These are phyloP conservation scores for Spergularia marina DNA, from an alignment of 148 eudicot species.

Conservation along the genomic window DNA sequence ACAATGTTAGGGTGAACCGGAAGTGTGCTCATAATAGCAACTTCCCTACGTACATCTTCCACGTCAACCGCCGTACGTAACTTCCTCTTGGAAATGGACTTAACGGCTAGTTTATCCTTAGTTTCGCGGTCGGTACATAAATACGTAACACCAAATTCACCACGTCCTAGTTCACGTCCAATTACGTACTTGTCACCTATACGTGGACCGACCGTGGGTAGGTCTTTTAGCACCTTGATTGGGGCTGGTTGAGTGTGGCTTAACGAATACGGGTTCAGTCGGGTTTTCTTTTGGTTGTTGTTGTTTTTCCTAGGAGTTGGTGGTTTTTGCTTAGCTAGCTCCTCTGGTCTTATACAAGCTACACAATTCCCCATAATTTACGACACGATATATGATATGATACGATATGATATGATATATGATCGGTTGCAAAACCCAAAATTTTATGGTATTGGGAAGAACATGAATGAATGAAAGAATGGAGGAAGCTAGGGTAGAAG, in stretches of 20 bases:
- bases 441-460: neutral
- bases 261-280: conserved; percentile 55
- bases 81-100: conserved; percentile 72
- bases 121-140: conserved; percentile 74
- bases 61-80: conserved; percentile 74
- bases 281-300: conserved; percentile 22
- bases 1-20: conserved; percentile 69
- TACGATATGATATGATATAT: too few relatives aligned
- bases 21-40: conserved; percentile 73
- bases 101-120: conserved; percentile 51
- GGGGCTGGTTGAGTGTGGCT: conserved; percentile 44
- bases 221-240: conserved; percentile 59
- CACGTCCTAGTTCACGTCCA: conserved; percentile 80
- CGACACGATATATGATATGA: neutral
- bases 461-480: neutral
- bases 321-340: conserved; percentile 17
- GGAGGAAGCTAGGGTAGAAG: too few relatives aligned
- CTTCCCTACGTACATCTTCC: conserved; percentile 80
- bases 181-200: conserved; percentile 64
- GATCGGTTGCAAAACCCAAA: too few relatives aligned
- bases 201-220: conserved; percentile 38
- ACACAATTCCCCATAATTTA: conserved; percentile 61
- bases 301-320: conserved; percentile 16
- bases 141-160: conserved; percentile 78
- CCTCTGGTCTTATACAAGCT: conserved; percentile 50